Conservation (phyloP, 1,139 yeast genomes). For the Blastobotrys raffinosifermentans region DNA sequence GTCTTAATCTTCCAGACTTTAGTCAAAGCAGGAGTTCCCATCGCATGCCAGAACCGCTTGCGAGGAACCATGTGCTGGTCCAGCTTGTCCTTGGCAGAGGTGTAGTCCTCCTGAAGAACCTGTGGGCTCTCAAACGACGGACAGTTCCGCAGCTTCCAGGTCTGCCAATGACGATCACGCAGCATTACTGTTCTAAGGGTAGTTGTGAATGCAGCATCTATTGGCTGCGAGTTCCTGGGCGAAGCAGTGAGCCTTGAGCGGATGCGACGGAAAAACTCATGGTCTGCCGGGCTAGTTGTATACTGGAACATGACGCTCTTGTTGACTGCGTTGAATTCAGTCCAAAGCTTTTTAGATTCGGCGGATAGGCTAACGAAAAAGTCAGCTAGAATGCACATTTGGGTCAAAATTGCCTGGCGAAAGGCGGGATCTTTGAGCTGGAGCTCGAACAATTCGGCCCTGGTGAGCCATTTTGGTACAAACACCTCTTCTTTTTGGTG, state of each 20-base stretch:
- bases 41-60: slow-evolving; percentile 26
- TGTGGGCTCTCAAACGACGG: slow-evolving; percentile 29
- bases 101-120: slow-evolving; percentile 12
- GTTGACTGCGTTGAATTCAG: slow-evolving; percentile 21
- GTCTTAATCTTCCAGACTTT: slow-evolving; percentile 29
- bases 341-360: slow-evolving; percentile 18
- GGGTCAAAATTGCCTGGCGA: slow-evolving; percentile 30
- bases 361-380: slow-evolving; percentile 26
- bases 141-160: slow-evolving; percentile 33
- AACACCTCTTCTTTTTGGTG: slow-evolving; percentile 17
- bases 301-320: slow-evolving; percentile 24
- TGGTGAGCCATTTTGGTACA: slow-evolving; percentile 35
- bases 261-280: slow-evolving; percentile 15
- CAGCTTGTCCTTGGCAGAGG: slow-evolving; percentile 14
- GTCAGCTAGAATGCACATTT: slow-evolving; percentile 28
- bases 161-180: slow-evolving; percentile 32
- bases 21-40: slow-evolving; percentile 35
- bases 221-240: slow-evolving; percentile 13
- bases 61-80: slow-evolving; percentile 19
- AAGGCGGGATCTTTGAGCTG: slow-evolving; percentile 33
- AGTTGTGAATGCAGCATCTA: slow-evolving; percentile 18
- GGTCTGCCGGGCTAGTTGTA: slow-evolving; percentile 20
- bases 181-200: slow-evolving; percentile 22
- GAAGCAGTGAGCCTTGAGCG: not conserved
- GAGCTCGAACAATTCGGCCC: slow-evolving; percentile 31